A percentile compares a stretch with the other conserved stretches of the same genome.
Conservation (phyloP, 768 basidiomycete genomes). For the Lyophyllum semitale region DNA sequence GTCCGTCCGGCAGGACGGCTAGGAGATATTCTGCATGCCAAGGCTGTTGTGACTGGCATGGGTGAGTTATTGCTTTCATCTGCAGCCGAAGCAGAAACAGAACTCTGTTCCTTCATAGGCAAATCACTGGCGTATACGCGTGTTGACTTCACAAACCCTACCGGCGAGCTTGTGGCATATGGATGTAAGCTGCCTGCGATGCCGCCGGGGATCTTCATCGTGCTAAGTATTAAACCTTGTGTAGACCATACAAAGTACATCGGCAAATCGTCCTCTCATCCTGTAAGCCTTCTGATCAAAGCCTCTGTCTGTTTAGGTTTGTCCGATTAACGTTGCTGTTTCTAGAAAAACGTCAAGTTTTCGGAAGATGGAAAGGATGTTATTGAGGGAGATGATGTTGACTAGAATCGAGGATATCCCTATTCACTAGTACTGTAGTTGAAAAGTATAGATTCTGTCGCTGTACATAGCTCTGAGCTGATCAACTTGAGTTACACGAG, state of each 20-base stretch:
- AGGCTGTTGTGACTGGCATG: constrained; percentile 67
- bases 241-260: constrained; percentile 86
- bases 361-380: constrained; percentile 77
- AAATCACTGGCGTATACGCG: constrained; percentile 81
- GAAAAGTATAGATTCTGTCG: no score
- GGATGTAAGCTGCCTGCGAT: constrained; percentile 56
- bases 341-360: constrained; percentile 74
- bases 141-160: constrained; percentile 67
- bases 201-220: neutral
- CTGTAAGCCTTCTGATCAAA: constrained; percentile 29
- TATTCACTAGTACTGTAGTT: no score
- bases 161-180: constrained; percentile 76
- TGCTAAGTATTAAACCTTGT: constrained; percentile 7
- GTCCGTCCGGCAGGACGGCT: constrained; percentile 73
- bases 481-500: neutral
- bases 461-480: no score
- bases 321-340: neutral
- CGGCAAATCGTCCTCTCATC: constrained; percentile 61
- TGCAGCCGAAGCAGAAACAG: neutral
- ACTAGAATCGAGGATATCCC: no score
- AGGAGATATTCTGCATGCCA: constrained; percentile 68
- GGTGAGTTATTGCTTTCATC: constrained; percentile 39
- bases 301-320: neutral
- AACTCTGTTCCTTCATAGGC: constrained; percentile 42
- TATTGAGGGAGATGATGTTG: constrained; percentile 61